Evolutionary conservation across 805 yeast genomes (phyloP).

Genomic region (Wickerhamiella kazuoi): DNA sequence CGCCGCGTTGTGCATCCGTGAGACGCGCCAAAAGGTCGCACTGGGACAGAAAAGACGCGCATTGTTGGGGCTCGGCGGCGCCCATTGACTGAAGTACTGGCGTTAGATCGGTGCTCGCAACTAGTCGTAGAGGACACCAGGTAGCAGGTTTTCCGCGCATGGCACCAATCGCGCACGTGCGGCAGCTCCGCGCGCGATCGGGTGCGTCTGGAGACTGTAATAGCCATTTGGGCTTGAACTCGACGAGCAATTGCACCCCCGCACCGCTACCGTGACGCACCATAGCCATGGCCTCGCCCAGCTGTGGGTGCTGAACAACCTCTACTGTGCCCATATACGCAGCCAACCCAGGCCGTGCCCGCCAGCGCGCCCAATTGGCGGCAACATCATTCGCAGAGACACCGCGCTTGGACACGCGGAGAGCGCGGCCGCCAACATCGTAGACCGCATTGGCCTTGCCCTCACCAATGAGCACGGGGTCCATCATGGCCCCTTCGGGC

Average conservation of each 20-base stretch:
- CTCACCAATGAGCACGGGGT: slow-evolving; percentile 3
- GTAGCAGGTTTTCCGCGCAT: slow-evolving; percentile 20
- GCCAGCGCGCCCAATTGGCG: slow-evolving; percentile 11
- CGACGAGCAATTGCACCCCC: slow-evolving; percentile 21
- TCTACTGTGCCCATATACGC: slow-evolving; percentile 8
- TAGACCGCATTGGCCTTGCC: slow-evolving; percentile 7
- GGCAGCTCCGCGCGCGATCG: slow-evolving; percentile 24
- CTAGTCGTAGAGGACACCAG: slow-evolving; percentile 33
- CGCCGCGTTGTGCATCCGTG: slow-evolving; percentile 14
- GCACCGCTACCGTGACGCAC: slow-evolving; percentile 9
- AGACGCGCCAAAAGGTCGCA: slow-evolving; percentile 15
- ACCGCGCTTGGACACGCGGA: slow-evolving; percentile 20
- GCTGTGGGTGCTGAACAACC: slow-evolving; percentile 3
- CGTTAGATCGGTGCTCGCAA: slow-evolving; percentile 15
- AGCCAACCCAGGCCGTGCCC: slow-evolving; percentile 8
- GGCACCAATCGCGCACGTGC: slow-evolving; percentile 39
- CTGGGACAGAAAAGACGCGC: slow-evolving; percentile 8
- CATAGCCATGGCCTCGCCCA: slow-evolving; percentile 9
- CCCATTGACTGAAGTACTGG: slow-evolving; percentile 2
- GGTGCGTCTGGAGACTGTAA: slow-evolving; percentile 28
- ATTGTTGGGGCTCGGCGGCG: slow-evolving; percentile 2
- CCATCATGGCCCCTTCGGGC: too few species aligned
- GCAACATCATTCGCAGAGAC: slow-evolving; percentile 26
- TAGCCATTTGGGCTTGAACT: slow-evolving; percentile 50
- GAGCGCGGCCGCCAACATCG: slow-evolving; percentile 22